phyloP scores from a whole-genome alignment of 2,329 filamentous ascomycete genomes.

The Microdochium nivale region DNA sequence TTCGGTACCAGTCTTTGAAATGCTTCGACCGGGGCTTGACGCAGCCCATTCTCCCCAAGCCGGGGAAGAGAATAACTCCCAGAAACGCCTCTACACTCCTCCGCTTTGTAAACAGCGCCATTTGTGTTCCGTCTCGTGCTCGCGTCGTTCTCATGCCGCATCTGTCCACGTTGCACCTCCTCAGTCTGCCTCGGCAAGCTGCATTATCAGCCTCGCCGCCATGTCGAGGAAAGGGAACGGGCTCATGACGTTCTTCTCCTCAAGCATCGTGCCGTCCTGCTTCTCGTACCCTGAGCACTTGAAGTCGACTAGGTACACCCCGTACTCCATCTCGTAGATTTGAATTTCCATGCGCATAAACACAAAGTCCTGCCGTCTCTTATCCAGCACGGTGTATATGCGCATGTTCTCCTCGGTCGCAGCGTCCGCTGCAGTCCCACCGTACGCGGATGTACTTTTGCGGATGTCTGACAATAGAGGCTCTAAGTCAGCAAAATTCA shows the following conservation, averaged over 20 bases:
- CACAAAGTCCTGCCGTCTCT: constrained; percentile 56
- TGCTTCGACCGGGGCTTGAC: too few species aligned
- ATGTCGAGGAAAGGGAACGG: constrained; percentile 95
- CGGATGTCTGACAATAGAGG: constrained; percentile 25
- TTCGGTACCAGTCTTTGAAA: too few species aligned
- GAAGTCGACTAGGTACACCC: constrained; percentile 95
- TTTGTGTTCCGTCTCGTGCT: too few species aligned
- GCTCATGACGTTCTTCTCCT: constrained; percentile 91
- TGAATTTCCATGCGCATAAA: constrained; percentile 95
- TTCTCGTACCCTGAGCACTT: constrained; percentile 96
- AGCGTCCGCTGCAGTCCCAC: constrained; percentile 16
- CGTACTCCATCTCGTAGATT: constrained; percentile 86
- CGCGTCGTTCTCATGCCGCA: too few species aligned
- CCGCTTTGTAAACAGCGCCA: too few species aligned
- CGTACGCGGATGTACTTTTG: constrained; percentile 20
- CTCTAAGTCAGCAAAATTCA: constrained; percentile 30
- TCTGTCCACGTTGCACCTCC: background rate
- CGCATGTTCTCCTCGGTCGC: constrained; percentile 32
- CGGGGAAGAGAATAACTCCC: too few species aligned
- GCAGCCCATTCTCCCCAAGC: too few species aligned
- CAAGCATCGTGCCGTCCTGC: constrained; percentile 60
- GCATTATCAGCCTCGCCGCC: constrained; percentile 84
- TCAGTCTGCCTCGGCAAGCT: constrained; percentile 72
- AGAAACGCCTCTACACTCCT: too few species aligned
- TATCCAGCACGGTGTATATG: constrained; percentile 31